Conservation (phyloP, 441 rosid species). For the Manihot esculenta region DNA sequence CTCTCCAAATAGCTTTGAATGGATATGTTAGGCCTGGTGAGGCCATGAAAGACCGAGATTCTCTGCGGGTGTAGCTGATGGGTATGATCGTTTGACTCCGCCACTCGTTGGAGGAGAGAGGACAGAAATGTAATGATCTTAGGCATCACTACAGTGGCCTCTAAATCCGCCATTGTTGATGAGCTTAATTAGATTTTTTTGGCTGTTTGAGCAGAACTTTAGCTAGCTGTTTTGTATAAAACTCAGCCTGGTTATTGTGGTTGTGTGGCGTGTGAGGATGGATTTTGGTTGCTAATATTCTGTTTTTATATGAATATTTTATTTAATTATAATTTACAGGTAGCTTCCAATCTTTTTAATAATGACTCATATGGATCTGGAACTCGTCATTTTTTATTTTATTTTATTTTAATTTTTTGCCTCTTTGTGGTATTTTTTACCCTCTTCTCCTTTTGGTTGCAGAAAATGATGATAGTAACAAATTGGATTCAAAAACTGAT, state of each 20-base stretch:
- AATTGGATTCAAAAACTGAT: constrained; percentile 16
- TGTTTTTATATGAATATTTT: constrained; percentile 2
- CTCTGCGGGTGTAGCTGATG: constrained; percentile 37
- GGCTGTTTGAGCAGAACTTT: constrained; percentile 9
- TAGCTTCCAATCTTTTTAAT: background rate
- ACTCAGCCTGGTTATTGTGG: constrained; percentile 12
- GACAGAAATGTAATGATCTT: constrained; percentile 60
- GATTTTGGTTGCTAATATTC: background rate
- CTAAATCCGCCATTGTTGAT: constrained; percentile 28
- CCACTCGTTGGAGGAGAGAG: constrained; percentile 59
- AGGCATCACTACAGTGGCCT: constrained; percentile 36
- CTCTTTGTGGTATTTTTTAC: background rate
- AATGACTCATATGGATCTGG: background rate
- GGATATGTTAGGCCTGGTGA: constrained; percentile 65
- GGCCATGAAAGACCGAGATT: constrained; percentile 64
- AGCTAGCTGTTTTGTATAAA: constrained; percentile 15
- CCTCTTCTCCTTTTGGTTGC: background rate
- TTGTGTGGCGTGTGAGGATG: constrained; percentile 10
- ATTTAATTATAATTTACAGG: background rate
- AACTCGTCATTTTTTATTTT: background rate
- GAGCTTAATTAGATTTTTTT: background rate
- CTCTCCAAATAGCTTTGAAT: constrained; percentile 69
- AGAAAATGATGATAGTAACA: constrained; percentile 19
- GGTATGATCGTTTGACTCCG: constrained; percentile 59
- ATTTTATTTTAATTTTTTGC: background rate